These are phyloP conservation scores for Sistotremastrum suecicum DNA, from an alignment of 768 basidiomycete species.

Conservation along the genomic window DNA sequence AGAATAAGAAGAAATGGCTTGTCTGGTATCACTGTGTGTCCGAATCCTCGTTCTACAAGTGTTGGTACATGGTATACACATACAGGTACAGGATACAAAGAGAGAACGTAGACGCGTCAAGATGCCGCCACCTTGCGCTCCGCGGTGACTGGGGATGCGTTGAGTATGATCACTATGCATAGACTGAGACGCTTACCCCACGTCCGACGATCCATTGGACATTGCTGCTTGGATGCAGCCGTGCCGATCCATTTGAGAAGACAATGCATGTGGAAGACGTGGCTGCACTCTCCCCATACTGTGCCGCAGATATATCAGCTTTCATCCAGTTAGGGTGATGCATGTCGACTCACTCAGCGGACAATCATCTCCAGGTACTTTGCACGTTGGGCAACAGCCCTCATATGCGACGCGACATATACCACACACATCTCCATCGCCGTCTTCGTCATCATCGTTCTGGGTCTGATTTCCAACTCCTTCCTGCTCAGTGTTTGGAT, in stretches of 20 bases:
- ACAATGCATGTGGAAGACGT: slow-evolving; percentile 99
- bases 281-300: slow-evolving; percentile 98
- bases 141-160: slow-evolving; percentile 28
- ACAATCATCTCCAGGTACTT: slow-evolving; percentile 93
- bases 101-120: no score
- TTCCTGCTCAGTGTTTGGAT: slow-evolving; percentile 27
- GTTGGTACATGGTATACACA: no score
- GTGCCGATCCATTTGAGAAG: slow-evolving; percentile 93
- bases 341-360: slow-evolving; percentile 54
- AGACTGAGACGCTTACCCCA: slow-evolving; percentile 54
- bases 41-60: no score
- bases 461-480: slow-evolving; percentile 29
- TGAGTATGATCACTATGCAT: not conserved
- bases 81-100: no score
- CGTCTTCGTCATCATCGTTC: slow-evolving; percentile 18
- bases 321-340: no score
- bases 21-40: no score
- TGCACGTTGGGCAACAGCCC: slow-evolving; percentile 91
- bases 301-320: not conserved
- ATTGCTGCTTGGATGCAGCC: slow-evolving; percentile 79
- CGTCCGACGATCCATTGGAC: slow-evolving; percentile 92
- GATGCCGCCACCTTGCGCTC: slow-evolving; percentile 28
- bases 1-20: no score
- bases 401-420: slow-evolving; percentile 90
- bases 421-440: slow-evolving; percentile 60